Conservation (phyloP, 768 basidiomycete species). For the Naganishia vishniacii region DNA sequence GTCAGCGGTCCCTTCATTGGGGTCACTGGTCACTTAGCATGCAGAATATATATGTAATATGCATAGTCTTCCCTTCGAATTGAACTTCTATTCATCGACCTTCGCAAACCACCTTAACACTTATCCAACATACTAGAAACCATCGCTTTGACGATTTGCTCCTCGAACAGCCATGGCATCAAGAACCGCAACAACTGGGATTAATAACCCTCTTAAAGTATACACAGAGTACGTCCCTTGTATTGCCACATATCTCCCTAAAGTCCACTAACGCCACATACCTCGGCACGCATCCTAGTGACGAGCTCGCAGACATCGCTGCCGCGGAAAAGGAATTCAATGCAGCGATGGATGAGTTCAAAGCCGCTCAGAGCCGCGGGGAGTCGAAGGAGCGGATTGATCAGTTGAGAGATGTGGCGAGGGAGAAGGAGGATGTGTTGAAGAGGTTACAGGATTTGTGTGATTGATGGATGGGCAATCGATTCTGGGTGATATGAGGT, state of each 20-base stretch:
- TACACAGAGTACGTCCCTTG: conserved; percentile 16
- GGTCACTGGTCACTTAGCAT: too few species aligned
- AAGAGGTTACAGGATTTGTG: conserved; percentile 22
- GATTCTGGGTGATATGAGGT: background rate
- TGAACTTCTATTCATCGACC: too few species aligned
- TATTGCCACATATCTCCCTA: background rate
- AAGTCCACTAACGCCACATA: too few species aligned
- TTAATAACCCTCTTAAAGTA: conserved; percentile 16
- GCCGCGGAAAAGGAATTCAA: conserved; percentile 6
- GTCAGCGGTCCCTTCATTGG: too few species aligned
- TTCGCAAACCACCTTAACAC: too few species aligned
- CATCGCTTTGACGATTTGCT: too few species aligned
- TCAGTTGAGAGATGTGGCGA: conserved; percentile 13
- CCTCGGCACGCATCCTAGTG: conserved; percentile 3
- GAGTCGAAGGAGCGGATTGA: conserved; percentile 13
- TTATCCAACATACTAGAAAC: too few species aligned
- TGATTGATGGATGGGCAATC: background rate
- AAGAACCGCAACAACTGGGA: conserved; percentile 15
- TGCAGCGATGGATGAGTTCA: background rate
- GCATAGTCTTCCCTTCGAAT: too few species aligned
- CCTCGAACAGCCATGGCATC: background rate
- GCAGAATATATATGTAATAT: too few species aligned
- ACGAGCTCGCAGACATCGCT: conserved; percentile 2
- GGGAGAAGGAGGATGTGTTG: conserved; percentile 21
- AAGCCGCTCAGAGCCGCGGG: conserved; percentile 12